These are phyloP conservation scores for Irpex rosettiformis DNA, from an alignment of 1,284 basidiomycete species.

Conservation along the genomic window DNA sequence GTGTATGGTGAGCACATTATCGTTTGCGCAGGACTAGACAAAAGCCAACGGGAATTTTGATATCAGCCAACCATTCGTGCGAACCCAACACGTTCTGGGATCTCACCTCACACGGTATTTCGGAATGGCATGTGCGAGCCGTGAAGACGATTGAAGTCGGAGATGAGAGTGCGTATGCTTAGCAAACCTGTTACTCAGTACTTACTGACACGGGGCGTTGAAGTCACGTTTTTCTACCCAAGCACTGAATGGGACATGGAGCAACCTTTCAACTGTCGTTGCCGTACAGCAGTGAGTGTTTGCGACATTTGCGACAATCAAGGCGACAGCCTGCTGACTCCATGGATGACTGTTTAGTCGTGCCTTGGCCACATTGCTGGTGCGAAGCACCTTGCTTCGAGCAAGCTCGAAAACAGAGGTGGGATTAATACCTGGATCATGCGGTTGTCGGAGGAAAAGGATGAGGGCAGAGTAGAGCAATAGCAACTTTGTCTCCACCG, in stretches of 20 bases:
- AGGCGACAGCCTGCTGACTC: neutral
- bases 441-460: constrained; percentile 3
- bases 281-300: constrained; percentile 36
- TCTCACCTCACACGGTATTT: constrained; percentile 37
- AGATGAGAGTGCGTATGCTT: constrained; percentile 34
- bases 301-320: neutral
- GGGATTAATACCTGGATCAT: constrained; percentile 37
- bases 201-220: constrained; percentile 7
- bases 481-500: no score
- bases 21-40: neutral
- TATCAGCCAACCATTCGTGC: constrained; percentile 64
- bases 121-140: constrained; percentile 38
- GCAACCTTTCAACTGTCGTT: constrained; percentile 55
- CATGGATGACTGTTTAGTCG: neutral
- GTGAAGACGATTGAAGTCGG: constrained; percentile 38
- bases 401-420: constrained; percentile 26
- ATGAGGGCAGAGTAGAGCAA: neutral
- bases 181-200: constrained; percentile 20
- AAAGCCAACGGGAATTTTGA: neutral
- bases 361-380: constrained; percentile 34
- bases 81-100: constrained; percentile 57
- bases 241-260: constrained; percentile 74
- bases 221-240: constrained; percentile 65
- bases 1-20: constrained; percentile 41
- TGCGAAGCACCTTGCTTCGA: constrained; percentile 33